Evolutionary conservation across 345 rosid species (phyloP).

Genomic region (Bruguiera parviflora): DNA sequence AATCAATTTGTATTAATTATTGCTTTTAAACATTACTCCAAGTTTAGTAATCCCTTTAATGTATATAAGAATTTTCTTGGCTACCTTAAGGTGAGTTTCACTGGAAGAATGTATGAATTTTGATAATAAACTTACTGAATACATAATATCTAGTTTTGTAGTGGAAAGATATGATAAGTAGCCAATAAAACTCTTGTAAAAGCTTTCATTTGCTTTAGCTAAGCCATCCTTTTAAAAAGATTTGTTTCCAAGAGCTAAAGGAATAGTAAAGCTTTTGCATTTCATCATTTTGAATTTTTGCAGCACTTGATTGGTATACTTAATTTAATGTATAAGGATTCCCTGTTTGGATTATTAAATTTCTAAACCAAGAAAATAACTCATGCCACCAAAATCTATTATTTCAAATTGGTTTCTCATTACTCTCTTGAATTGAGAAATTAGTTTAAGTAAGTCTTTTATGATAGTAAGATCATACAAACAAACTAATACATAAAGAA

Average conservation of each 20-base stretch:
- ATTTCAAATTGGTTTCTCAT: not conserved
- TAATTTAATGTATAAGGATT: not conserved
- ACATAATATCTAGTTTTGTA: not conserved
- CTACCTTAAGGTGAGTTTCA: not conserved
- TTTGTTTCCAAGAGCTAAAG: not conserved
- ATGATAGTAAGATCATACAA: not conserved
- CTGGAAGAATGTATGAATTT: not conserved
- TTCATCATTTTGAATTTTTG: not conserved
- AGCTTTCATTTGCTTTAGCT: not conserved
- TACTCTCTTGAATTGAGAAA: not conserved
- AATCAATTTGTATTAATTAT: too few species aligned
- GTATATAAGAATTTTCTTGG: not conserved
- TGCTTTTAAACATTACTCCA: too few species aligned
- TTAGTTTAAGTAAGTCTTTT: not conserved
- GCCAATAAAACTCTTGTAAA: not conserved
- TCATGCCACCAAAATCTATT: rapidly evolving
- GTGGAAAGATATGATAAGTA: not conserved
- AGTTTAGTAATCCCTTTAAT: not conserved
- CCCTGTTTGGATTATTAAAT: not conserved
- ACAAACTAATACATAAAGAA: not conserved
- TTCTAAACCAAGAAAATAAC: not conserved
- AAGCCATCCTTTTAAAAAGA: not conserved
- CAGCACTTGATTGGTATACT: not conserved
- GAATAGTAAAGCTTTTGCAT: not conserved
- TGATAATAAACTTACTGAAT: not conserved